Base-by-base conservation (phyloP, 2,329 filamentous ascomycete genomes). In the Sphaceloma murrayae region DNA sequence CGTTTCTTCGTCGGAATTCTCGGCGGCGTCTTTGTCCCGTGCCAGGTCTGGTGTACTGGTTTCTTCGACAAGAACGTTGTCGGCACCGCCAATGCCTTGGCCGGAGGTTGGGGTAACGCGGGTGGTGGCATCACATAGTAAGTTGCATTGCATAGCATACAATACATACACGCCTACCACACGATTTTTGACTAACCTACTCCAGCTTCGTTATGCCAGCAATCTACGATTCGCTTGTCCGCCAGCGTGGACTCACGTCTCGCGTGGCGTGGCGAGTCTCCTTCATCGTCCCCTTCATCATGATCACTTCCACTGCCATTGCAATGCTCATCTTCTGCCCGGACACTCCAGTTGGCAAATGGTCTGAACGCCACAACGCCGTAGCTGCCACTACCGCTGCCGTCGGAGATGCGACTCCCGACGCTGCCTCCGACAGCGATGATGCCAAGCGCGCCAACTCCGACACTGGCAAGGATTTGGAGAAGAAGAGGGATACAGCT, bases 91-190 rank as follows among this genome's bases (percentile, higher is more conserved):
- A 94, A 93, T 56, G 81, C 84, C 3, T 64, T 93, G 11, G 78
- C 85, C 2, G 86, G 78, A 29, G 86, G 86, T 6, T 82, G 81
- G 69, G 86, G 85, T 34, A 93, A 91, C 54, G 74, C 83, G 16
- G 85, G 86, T 46, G 86, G 85, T 51, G 85, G 86, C 47, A 81
- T 91, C 50, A 91, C 85, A 3, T 91, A 91, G 65, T 89, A 91
- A 60, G 74, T 87, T 52, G 91, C 91, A 84, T 38, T 33, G 7
- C n/a, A n/a, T n/a, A n/a, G n/a, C n/a, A n/a, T n/a, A n/a, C n/a
- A n/a, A n/a, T n/a, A n/a, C n/a, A n/a, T n/a, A n/a, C n/a, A n/a
- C 34, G 21, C 7, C 34, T 36, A 13, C 11, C 10, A 21, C 2
- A 29, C 3, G 34, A 49, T 3, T 33, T 29, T 29, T 34, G 19